Evolutionary conservation across 2,329 filamentous ascomycete species (phyloP).

Genomic region (Colletotrichum sojae): DNA sequence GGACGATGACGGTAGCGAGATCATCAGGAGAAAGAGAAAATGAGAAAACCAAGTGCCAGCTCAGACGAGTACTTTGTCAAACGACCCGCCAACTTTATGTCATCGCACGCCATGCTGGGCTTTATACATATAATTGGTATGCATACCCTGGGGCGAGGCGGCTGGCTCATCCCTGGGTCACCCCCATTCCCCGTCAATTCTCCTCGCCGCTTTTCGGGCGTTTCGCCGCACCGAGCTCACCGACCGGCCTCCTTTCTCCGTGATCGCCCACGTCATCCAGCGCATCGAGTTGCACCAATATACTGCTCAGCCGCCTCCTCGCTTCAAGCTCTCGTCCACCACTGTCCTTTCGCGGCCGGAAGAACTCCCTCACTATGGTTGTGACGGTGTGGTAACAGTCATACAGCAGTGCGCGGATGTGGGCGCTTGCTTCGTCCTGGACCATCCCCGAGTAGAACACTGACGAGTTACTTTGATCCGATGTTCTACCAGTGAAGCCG

Average conservation of each 20-base stretch:
- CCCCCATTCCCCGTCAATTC: conserved; percentile 7
- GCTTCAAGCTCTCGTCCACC: conserved; percentile 67
- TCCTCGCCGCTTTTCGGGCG: conserved; percentile 51
- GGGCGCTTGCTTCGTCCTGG: conserved; percentile 59
- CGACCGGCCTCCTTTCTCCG: conserved; percentile 53
- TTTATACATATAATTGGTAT: neutral
- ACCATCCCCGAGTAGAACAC: conserved; percentile 48
- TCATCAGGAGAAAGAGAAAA: neutral
- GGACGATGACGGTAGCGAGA: conserved; percentile 74
- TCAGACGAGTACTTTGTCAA: neutral
- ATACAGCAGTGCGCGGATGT: conserved; percentile 68
- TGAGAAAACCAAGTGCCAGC: neutral
- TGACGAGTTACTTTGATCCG: conserved; percentile 30
- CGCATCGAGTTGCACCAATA: conserved; percentile 61
- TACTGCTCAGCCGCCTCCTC: conserved; percentile 63
- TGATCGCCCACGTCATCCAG: conserved; percentile 50
- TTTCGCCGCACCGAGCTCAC: conserved; percentile 62
- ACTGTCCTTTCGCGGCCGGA: conserved; percentile 64
- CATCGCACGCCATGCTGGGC: neutral
- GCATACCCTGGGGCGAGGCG: neutral
- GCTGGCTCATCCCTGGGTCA: neutral
- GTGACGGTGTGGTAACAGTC: conserved; percentile 70
- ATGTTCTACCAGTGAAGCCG: conserved; percentile 57
- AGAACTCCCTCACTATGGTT: conserved; percentile 68
- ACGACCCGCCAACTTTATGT: neutral